Evolutionary conservation across 2,329 filamentous ascomycete genomes (phyloP), one percentile per base, ranked within the genome.

Genomic region (Aspergillus spinulosporus): DNA sequence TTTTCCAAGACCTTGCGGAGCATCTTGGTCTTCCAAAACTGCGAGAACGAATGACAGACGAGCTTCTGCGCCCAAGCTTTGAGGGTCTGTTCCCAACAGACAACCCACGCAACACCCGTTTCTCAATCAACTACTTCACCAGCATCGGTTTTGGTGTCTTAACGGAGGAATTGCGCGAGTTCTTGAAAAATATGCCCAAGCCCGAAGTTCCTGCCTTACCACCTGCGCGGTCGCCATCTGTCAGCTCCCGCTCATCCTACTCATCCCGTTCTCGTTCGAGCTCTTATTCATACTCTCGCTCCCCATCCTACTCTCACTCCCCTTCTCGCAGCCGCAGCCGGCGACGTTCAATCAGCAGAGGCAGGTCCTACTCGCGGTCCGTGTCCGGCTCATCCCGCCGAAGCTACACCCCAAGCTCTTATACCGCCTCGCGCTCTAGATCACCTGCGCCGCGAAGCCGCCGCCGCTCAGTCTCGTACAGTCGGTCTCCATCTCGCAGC

Each of bases 121-220:
- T 99, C 80, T 90, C 92, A 50, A 96, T 99, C 86, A 99, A 99
- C 76, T 99, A 97, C 81, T 97, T 99, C 74, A 99, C 94, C 7
- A 94, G 92, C 67, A 96, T 99, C 67, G 92, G 92, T 57, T 95
- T 99, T 89, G 94, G 94, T 70, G 86, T 85, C 26, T 82, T 99
- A 59, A 99, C 94, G 1, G 94, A 99, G 71, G 89, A 92, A 63
- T 96, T 97, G 91, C 87, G 94, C 73, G 90, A 95, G 68, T 86
- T 88, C 70, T 82, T 99, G 55, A 89, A 92, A 72, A 96, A 92
- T 68, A 85, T 95, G 74, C 92, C 92, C 9, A 94, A 95, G 70
- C 92, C 92, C 2, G 82, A 88, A 1, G 78, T 89, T 26, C 89
- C 89, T 4, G 85, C 90, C 1, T 78, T 89, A 1, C 80, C 84